These are phyloP conservation scores for Aspergillus tamarii DNA, from an alignment of 2,329 filamentous ascomycete species.

Conservation along the genomic window DNA sequence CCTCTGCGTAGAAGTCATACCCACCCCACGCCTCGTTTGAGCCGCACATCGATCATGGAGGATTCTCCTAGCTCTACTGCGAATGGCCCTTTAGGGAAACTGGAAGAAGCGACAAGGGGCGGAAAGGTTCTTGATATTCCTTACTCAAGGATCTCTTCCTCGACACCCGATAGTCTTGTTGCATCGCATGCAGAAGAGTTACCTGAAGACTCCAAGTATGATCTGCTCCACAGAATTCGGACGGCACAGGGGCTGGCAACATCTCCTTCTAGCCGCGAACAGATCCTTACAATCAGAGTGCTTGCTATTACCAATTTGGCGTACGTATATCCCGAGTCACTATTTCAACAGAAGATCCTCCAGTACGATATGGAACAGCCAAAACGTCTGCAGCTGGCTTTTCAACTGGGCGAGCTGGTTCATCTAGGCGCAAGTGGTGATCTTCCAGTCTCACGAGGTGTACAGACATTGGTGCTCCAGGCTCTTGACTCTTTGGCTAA, in stretches of 20 bases:
- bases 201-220: conserved; percentile 75
- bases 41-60: conserved; percentile 46
- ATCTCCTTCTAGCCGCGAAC: conserved; percentile 68
- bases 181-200: conserved; percentile 61
- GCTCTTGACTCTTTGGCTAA: conserved; percentile 84
- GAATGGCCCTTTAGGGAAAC: conserved; percentile 39
- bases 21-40: conserved; percentile 56
- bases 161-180: conserved; percentile 42
- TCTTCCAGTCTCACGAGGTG: conserved; percentile 68
- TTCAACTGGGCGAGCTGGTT: conserved; percentile 89
- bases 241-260: conserved; percentile 77
- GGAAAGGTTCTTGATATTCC: conserved; percentile 68
- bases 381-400: conserved; percentile 82
- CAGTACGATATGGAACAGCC: conserved; percentile 89
- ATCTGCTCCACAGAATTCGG: conserved; percentile 80
- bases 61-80: conserved; percentile 56
- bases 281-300: conserved; percentile 77
- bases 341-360: conserved; percentile 84
- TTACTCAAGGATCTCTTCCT: conserved; percentile 47
- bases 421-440: conserved; percentile 76
- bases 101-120: conserved; percentile 42
- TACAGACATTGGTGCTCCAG: conserved; percentile 81
- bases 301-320: conserved; percentile 88
- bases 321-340: conserved; percentile 80
- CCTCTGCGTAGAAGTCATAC: conserved; percentile 72